A percentile compares a stretch with the other conserved stretches of the same genome.
These are phyloP conservation scores for Cantharellus anzutake DNA, from an alignment of 768 basidiomycete genomes.

Conservation along the genomic window DNA sequence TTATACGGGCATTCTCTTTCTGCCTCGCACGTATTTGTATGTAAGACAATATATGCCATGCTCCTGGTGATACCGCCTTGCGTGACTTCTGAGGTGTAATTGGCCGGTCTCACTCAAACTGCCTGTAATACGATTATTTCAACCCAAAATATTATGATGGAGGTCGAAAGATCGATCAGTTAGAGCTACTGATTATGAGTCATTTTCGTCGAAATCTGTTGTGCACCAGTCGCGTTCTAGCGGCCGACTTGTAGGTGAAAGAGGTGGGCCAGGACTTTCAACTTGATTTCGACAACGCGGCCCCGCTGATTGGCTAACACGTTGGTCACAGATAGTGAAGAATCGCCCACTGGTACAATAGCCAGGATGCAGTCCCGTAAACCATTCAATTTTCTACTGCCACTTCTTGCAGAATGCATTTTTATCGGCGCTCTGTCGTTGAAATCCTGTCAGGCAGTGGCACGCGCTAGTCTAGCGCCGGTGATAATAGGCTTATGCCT, in stretches of 20 bases:
- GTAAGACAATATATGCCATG: constrained; percentile 1
- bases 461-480: background rate
- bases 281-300: too few species aligned
- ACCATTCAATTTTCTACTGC: background rate
- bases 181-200: too few species aligned
- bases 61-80: background rate
- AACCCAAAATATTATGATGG: too few species aligned
- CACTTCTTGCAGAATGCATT: background rate
- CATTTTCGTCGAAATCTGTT: background rate
- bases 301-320: too few species aligned
- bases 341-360: too few species aligned
- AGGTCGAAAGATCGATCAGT: too few species aligned
- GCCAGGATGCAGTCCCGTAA: background rate
- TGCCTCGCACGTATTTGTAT: background rate
- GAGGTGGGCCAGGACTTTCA: background rate
- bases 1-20: background rate
- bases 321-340: too few species aligned
- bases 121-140: too few species aligned
- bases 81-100: too few species aligned
- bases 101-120: too few species aligned
- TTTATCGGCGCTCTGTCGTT: background rate
- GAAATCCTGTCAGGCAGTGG: background rate
- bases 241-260: background rate
- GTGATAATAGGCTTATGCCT: background rate
- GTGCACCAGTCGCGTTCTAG: background rate